Evolutionary conservation across 495 filamentous ascomycete species (phyloP).

Genomic region (Emericellopsis terricola): DNA sequence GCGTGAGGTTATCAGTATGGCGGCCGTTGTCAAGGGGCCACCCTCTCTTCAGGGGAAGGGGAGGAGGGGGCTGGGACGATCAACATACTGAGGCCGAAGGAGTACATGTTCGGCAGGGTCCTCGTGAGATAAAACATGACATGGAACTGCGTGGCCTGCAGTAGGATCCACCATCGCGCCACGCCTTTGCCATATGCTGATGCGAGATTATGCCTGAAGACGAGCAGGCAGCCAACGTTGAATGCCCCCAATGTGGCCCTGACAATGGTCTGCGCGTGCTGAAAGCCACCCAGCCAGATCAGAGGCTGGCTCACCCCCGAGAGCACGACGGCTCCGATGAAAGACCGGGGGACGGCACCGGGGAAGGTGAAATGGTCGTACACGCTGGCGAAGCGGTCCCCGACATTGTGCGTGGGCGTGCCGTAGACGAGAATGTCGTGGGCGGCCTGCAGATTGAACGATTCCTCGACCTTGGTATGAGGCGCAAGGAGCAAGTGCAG

Average conservation of each 20-base stretch:
- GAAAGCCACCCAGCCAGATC: slow-evolving; percentile 24
- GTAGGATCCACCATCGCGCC: slow-evolving; percentile 64
- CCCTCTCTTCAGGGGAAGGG: not conserved
- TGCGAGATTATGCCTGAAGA: slow-evolving; percentile 43
- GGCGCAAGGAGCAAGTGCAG: slow-evolving; percentile 64
- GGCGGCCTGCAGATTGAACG: slow-evolving; percentile 89
- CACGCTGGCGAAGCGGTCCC: slow-evolving; percentile 26
- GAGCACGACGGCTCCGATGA: slow-evolving; percentile 60
- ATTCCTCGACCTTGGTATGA: slow-evolving; percentile 98
- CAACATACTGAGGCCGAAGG: slow-evolving; percentile 59
- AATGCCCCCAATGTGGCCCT: slow-evolving; percentile 61
- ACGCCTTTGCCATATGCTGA: slow-evolving; percentile 49
- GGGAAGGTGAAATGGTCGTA: slow-evolving; percentile 93
- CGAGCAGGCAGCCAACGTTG: slow-evolving; percentile 50
- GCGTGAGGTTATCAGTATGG: not conserved
- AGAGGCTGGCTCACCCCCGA: slow-evolving; percentile 51
- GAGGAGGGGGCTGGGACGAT: not conserved
- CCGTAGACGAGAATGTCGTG: slow-evolving; percentile 80
- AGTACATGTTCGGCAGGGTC: slow-evolving; percentile 92
- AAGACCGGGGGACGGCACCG: slow-evolving; percentile 79
- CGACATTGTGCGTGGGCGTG: slow-evolving; percentile 38
- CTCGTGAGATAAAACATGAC: slow-evolving; percentile 85
- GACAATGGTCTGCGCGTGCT: slow-evolving; percentile 36
- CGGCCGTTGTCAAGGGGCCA: not conserved
- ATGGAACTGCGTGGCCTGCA: slow-evolving; percentile 84